Percentiles rank a stretch among this genome's conserved stretches.
Conservation (phyloP, 1,284 basidiomycete genomes). For the Boletellus sp. region DNA sequence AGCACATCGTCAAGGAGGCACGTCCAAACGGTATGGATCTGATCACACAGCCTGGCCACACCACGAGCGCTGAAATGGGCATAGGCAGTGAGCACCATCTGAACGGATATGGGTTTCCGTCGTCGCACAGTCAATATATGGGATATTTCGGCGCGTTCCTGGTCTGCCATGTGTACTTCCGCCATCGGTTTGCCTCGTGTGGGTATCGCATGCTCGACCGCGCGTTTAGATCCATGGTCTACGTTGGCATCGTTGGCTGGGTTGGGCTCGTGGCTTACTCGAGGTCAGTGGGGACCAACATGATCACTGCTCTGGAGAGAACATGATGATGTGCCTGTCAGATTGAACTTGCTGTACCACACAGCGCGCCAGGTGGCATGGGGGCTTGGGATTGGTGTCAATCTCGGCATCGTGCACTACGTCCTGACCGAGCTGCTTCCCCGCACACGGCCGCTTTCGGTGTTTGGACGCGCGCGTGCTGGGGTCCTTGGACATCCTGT, state of each 20-base stretch:
- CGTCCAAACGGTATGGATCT: constrained; percentile 58
- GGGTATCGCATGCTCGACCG: constrained; percentile 50
- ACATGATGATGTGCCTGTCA: constrained; percentile 25
- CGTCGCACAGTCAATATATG: constrained; percentile 87
- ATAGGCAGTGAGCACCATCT: constrained; percentile 21
- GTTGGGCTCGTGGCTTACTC: constrained; percentile 74
- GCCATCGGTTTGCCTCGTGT: constrained; percentile 60
- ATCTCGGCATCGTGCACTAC: constrained; percentile 59
- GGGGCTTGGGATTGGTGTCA: constrained; percentile 66
- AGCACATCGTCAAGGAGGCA: constrained; percentile 64
- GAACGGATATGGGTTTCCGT: constrained; percentile 83
- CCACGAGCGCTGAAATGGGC: constrained; percentile 1
- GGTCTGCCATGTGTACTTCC: constrained; percentile 67
- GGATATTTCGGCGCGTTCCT: constrained; percentile 82
- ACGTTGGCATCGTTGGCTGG: constrained; percentile 53
- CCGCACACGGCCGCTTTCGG: constrained; percentile 45
- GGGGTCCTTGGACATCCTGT: constrained; percentile 57
- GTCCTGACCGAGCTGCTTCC: constrained; percentile 61
- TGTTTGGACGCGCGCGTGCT: constrained; percentile 48
- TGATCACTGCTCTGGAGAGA: neutral
- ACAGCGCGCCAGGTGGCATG: constrained; percentile 67
- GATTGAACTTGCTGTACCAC: constrained; percentile 75
- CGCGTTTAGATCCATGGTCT: constrained; percentile 45
- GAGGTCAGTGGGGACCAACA: constrained; percentile 41
- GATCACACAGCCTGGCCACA: too few species aligned